Evolutionary conservation across 768 basidiomycete species (phyloP), one percentile per base, ranked within the genome.

Genomic region (Leccinum incarnatum): DNA sequence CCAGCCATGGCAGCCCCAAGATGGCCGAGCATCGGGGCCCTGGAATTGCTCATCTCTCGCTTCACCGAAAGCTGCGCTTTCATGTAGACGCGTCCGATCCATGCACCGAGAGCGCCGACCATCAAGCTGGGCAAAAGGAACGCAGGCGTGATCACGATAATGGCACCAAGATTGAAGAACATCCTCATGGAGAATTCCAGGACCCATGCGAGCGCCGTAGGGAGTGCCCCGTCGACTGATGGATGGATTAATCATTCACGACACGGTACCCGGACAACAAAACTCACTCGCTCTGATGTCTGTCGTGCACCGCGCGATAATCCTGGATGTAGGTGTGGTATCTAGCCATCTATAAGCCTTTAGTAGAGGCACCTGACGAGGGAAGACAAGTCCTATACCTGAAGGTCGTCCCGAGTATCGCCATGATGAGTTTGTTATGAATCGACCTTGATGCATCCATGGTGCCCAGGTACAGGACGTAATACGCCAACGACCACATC

Each of bases 11-110:
- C 55, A 29, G 34, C 55, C 23, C 49, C 55, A 11, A 56, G 49
- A 53, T 53, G 55, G 2, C 55, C 49, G 25, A 56, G n/a, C 25
- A 53, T 19, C 12, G 49, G 55, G 1, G 55, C 19, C n/a, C n/a
- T 56, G 25, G 55, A 51, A 17, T 56, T 56, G 12, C 55, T 53
- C 55, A 56, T 56, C 49, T 56, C 55, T 27, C 55, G 55, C 25
- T 56, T 56, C 25, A 56, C 49, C n/a, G 50, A 53, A 17, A 56
- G 50, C 4, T 56, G 55, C 1, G 50, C 50, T 29, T 56, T 56
- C 50, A 56, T 36, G 14, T 56, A 56, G 5, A 56, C 10, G 5
- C 27, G 49, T 15, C 34, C 55, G 34, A 56, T 6, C 49, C 50
- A 53, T 40, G 14, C n/a, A 10, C 55, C 55, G 1, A 53, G 5